Evolutionary conservation across 495 filamentous ascomycete species (phyloP).

Genomic region (Penicillium bialowiezense): DNA sequence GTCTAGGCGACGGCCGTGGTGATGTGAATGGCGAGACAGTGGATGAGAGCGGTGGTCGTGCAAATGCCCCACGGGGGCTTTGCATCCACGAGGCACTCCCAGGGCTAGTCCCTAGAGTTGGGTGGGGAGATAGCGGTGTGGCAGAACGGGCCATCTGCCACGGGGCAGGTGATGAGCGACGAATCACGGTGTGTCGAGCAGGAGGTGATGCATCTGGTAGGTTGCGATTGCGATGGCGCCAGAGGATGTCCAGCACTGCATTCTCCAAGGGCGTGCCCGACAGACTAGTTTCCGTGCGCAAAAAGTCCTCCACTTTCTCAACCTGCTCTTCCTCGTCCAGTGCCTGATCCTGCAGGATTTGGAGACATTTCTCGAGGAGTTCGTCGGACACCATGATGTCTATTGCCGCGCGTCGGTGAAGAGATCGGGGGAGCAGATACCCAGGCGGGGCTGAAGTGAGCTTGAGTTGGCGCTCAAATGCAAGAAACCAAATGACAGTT

Average conservation of each 20-base stretch:
- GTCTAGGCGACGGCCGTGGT: conserved; percentile 87
- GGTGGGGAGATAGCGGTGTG: conserved; percentile 75
- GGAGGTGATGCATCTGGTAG: conserved; percentile 75
- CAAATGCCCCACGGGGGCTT: conserved; percentile 63
- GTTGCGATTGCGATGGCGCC: conserved; percentile 80
- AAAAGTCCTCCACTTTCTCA: conserved; percentile 83
- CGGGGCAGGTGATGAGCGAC: conserved; percentile 85
- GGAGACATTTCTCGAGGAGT: conserved; percentile 85
- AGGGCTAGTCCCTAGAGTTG: conserved; percentile 72
- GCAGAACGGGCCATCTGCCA: conserved; percentile 80
- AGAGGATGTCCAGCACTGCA: conserved; percentile 84
- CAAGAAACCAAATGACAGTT: not conserved
- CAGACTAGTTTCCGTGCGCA: conserved; percentile 74
- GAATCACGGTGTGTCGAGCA: conserved; percentile 82
- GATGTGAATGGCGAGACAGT: conserved; percentile 85
- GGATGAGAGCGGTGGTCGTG: conserved; percentile 53
- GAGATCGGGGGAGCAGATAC: conserved; percentile 3
- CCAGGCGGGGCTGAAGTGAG: not conserved
- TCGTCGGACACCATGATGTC: conserved; percentile 82
- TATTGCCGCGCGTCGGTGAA: conserved; percentile 6
- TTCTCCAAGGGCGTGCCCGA: conserved; percentile 81
- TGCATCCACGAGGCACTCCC: conserved; percentile 76
- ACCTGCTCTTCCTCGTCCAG: conserved; percentile 94
- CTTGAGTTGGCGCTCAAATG: not conserved
- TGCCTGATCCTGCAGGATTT: conserved; percentile 75